Conservation (phyloP, 345 rosid species). For the Salix purpurea region DNA sequence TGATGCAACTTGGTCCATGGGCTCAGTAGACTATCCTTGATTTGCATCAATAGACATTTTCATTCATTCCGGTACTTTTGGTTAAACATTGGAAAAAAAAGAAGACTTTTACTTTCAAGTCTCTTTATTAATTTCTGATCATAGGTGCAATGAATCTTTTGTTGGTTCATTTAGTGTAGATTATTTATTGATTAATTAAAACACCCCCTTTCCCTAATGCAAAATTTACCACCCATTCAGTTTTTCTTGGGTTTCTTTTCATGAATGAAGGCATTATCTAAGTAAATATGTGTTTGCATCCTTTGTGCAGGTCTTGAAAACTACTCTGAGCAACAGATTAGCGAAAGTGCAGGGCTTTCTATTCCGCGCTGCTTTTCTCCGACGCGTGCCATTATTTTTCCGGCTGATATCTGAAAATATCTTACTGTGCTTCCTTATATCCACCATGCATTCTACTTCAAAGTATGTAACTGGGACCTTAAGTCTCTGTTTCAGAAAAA, state of each 20-base stretch:
- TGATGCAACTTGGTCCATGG: neutral
- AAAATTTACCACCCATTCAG: neutral
- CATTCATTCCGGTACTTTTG: neutral
- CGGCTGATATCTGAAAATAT: constrained; percentile 87
- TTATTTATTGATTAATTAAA: neutral
- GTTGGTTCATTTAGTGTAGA: neutral
- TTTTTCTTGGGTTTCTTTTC: neutral
- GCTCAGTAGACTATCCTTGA: neutral
- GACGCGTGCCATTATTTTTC: constrained; percentile 78
- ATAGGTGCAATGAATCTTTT: neutral
- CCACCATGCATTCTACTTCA: constrained; percentile 78
- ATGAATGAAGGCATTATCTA: neutral
- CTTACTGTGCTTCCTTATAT: constrained; percentile 77
- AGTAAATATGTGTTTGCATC: neutral
- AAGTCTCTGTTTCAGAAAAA: constrained; percentile 84
- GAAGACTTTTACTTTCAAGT: neutral
- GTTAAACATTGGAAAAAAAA: neutral
- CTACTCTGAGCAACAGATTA: constrained; percentile 86
- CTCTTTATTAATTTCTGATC: neutral
- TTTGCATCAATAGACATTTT: neutral
- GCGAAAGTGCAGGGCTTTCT: constrained; percentile 99
- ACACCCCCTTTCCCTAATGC: neutral
- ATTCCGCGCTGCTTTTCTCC: constrained; percentile 92
- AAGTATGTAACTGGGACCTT: constrained; percentile 83
- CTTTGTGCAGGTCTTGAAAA: constrained; percentile 68